Conservation (phyloP, 2,329 filamentous ascomycete species). For the Aspergillus versicolor region DNA sequence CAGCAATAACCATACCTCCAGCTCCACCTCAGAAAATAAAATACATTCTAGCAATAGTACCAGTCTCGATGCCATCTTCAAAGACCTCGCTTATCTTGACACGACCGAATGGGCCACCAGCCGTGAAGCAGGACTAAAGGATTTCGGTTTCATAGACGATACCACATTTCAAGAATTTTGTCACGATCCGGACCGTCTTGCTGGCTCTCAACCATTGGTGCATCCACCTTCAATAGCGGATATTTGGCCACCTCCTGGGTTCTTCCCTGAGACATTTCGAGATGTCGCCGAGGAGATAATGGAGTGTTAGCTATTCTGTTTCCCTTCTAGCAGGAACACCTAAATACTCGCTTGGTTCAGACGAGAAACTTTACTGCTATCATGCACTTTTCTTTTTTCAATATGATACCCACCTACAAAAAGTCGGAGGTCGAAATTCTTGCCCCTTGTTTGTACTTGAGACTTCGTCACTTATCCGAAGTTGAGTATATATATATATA, state of each 20-base stretch:
- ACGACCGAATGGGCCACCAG: conserved; percentile 45
- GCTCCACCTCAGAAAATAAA: conserved; percentile 4
- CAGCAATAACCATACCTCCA: not conserved
- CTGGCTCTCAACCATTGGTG: conserved; percentile 34
- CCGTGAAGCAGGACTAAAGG: conserved; percentile 42
- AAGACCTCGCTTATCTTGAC: conserved; percentile 46
- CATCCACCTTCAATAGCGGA: conserved; percentile 42
- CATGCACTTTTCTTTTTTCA: not conserved
- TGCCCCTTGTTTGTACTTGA: not conserved
- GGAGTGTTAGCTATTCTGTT: conserved; percentile 7
- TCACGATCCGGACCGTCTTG: conserved; percentile 45
- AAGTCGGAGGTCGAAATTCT: not conserved
- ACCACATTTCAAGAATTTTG: conserved; percentile 46
- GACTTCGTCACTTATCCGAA: not conserved
- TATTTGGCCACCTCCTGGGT: conserved; percentile 45
- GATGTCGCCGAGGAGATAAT: conserved; percentile 24
- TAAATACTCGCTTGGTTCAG: not conserved
- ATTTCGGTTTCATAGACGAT: conserved; percentile 47
- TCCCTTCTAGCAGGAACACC: too few relatives aligned
- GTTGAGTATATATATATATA: not conserved
- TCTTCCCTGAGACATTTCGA: conserved; percentile 42
- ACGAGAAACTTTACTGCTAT: not conserved
- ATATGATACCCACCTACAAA: conserved; percentile 10
- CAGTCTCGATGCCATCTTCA: conserved; percentile 46
- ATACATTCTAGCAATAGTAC: conserved; percentile 12